Evolutionary conservation across 345 rosid species (phyloP).

Genomic region (Lagerstroemia speciosa): DNA sequence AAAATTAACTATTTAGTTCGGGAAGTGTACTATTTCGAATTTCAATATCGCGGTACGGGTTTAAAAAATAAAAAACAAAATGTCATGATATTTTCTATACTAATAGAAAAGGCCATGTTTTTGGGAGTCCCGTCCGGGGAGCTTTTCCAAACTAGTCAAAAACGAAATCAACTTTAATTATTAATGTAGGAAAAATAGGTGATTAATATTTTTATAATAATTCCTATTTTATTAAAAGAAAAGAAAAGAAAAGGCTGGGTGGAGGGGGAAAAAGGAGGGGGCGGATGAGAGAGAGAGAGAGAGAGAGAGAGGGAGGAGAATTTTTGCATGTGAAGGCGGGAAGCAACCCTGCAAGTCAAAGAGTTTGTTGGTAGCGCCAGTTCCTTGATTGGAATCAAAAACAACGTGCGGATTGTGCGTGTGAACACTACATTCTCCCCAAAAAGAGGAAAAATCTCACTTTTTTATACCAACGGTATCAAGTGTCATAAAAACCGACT

Average conservation of each 20-base stretch:
- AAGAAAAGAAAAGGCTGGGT: no score
- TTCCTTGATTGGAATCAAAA: conserved; percentile 23
- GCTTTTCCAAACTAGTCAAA: neutral
- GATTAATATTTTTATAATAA: neutral
- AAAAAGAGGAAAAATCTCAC: no score
- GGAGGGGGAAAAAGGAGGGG: neutral
- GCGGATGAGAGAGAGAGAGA: neutral
- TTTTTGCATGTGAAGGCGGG: conserved; percentile 46
- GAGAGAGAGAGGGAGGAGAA: neutral
- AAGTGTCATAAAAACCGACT: no score
- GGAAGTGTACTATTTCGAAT: no score
- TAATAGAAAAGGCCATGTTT: neutral
- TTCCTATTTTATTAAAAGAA: no score
- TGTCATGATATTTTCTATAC: no score
- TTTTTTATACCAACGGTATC: no score
- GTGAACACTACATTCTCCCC: conserved; percentile 16
- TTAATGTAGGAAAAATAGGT: conserved; percentile 1
- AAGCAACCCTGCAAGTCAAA: conserved; percentile 44
- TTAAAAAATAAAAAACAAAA: neutral
- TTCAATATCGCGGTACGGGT: no score
- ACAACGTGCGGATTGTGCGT: conserved; percentile 9
- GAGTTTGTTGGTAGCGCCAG: conserved; percentile 44
- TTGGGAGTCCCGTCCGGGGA: neutral
- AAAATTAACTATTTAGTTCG: no score
- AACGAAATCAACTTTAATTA: neutral